Conservation (phyloP, 805 yeast genomes). For the Metschnikowia cubensis region DNA sequence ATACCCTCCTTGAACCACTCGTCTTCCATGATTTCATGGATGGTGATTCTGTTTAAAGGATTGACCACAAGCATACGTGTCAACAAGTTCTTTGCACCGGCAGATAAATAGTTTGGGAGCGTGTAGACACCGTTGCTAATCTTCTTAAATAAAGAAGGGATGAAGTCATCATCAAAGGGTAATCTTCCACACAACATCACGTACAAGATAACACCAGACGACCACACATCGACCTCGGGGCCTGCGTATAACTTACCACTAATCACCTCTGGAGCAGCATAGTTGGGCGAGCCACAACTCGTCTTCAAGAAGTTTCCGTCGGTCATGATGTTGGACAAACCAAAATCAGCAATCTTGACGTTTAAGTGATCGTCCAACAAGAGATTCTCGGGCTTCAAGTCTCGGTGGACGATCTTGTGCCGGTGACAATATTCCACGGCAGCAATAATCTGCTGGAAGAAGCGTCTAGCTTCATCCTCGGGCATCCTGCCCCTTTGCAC, state of each 20-base stretch:
- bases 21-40: slow-evolving; percentile 87
- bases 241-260: slow-evolving; percentile 95
- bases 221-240: slow-evolving; percentile 98
- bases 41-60: slow-evolving; percentile 89
- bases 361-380: slow-evolving; percentile 84
- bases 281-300: slow-evolving; percentile 94
- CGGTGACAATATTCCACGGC: slow-evolving; percentile 97
- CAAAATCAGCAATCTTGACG: slow-evolving; percentile 95
- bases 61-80: slow-evolving; percentile 92
- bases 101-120: slow-evolving; percentile 78
- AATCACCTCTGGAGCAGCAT: slow-evolving; percentile 97
- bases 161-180: slow-evolving; percentile 95
- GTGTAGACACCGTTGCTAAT: slow-evolving; percentile 91
- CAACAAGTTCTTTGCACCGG: slow-evolving; percentile 78
- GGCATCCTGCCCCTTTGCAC: slow-evolving; percentile 92
- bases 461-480: slow-evolving; percentile 86
- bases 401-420: slow-evolving; percentile 94
- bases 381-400: slow-evolving; percentile 92
- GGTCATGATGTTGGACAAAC: slow-evolving; percentile 92
- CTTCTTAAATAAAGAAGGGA: slow-evolving; percentile 89
- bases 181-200: slow-evolving; percentile 95
- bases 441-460: slow-evolving; percentile 93
- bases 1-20: slow-evolving; percentile 86
- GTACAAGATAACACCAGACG: slow-evolving; percentile 90
- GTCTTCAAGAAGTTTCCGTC: slow-evolving; percentile 95